Evolutionary conservation across 495 filamentous ascomycete species (phyloP).

Genomic region (Chaetomium cochliodes): DNA sequence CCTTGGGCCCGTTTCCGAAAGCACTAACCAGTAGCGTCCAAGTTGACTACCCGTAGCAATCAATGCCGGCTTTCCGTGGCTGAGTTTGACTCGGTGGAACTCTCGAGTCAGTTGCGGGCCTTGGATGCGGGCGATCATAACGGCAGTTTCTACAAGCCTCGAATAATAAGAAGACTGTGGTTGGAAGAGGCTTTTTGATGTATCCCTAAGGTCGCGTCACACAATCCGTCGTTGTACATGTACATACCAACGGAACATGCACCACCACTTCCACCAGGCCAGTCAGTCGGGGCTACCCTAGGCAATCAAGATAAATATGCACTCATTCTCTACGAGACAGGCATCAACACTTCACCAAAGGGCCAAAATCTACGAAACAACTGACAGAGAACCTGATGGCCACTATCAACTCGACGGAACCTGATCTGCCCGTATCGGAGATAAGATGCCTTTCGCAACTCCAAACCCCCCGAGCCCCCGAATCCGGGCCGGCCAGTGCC

Average conservation of each 20-base stretch:
- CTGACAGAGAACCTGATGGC: not conserved
- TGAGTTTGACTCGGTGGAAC: not conserved
- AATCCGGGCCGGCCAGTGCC: constrained; percentile 15
- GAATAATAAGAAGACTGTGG: not conserved
- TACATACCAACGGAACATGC: not conserved
- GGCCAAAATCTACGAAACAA: not conserved
- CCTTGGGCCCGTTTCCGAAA: not conserved
- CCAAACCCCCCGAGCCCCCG: not conserved
- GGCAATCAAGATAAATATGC: not conserved
- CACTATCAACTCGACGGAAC: not conserved
- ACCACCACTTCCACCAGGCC: not conserved
- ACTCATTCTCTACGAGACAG: not conserved
- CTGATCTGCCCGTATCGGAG: not conserved
- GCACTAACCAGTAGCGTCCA: not conserved
- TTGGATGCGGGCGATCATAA: not conserved
- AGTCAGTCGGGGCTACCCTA: too few species aligned
- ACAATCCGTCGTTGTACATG: not conserved
- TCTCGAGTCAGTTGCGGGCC: not conserved
- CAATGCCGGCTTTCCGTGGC: not conserved
- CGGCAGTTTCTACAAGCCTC: not conserved
- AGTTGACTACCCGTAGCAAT: not conserved
- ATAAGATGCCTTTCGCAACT: not conserved
- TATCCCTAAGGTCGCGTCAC: not conserved
- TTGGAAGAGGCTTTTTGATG: not conserved
- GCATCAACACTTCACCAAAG: not conserved